Percentiles rank a stretch among this genome's conserved stretches.
Evolutionary conservation across 2,329 filamentous ascomycete species (phyloP).

Genomic region (Cladophialophora yegresii): DNA sequence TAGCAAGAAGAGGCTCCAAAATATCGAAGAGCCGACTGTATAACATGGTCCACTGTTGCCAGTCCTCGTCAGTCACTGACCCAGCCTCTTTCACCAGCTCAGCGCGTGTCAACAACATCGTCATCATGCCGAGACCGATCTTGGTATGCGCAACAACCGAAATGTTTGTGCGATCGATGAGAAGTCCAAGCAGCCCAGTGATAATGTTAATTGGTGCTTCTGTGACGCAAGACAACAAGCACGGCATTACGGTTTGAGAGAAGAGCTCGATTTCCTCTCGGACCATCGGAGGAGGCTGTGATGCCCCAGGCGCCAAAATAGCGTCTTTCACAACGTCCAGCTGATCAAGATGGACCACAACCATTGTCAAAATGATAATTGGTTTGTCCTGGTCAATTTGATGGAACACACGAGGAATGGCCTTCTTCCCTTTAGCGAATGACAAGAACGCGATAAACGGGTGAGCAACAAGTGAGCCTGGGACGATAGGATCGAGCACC

Average conservation of each 20-base stretch:
- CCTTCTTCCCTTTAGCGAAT: constrained; percentile 94
- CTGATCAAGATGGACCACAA: constrained; percentile 87
- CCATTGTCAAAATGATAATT: constrained; percentile 90
- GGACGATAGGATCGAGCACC: constrained; percentile 86
- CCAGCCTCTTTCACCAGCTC: constrained; percentile 87
- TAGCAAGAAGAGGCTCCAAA: constrained; percentile 77
- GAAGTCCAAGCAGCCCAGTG: constrained; percentile 81
- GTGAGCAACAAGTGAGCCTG: constrained; percentile 69
- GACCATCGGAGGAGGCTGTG: constrained; percentile 70
- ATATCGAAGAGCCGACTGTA: constrained; percentile 87
- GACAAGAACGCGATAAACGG: constrained; percentile 96
- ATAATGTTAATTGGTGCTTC: constrained; percentile 90
- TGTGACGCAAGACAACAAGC: constrained; percentile 83
- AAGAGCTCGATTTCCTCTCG: constrained; percentile 94
- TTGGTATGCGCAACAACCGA: constrained; percentile 82
- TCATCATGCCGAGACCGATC: constrained; percentile 85
- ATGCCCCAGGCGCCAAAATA: constrained; percentile 71
- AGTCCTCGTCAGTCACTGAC: constrained; percentile 68
- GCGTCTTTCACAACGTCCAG: constrained; percentile 86
- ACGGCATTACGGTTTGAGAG: constrained; percentile 81
- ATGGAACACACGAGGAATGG: constrained; percentile 89
- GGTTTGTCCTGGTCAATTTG: constrained; percentile 91
- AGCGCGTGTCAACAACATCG: constrained; percentile 89
- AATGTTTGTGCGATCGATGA: constrained; percentile 79
- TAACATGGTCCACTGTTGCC: constrained; percentile 78